phyloP scores from a whole-genome alignment of 2,329 filamentous ascomycete genomes.

The Fusarium agapanthi region DNA sequence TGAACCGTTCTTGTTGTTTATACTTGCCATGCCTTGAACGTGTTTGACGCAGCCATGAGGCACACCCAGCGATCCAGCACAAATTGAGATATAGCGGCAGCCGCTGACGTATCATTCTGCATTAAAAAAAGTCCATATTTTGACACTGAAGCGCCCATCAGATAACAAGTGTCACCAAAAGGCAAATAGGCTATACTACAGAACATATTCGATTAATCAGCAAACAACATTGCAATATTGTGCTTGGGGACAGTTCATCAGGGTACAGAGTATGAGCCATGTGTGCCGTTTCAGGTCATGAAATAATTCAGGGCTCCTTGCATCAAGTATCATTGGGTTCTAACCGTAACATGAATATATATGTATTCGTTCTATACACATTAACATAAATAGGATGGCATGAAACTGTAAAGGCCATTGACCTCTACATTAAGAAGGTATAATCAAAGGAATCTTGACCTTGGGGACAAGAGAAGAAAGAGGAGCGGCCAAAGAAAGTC shows the following conservation, averaged over 20 bases:
- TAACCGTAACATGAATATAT: background rate
- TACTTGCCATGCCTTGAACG: background rate
- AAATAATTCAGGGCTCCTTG: background rate
- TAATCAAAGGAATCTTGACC: slow-evolving; percentile 1
- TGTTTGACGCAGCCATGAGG: background rate
- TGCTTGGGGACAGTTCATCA: background rate
- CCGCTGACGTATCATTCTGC: slow-evolving; percentile 27
- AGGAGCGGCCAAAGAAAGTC: background rate
- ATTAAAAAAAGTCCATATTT: slow-evolving; percentile 1
- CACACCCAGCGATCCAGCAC: slow-evolving; percentile 11
- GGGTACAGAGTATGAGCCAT: background rate
- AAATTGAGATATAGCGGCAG: slow-evolving; percentile 5
- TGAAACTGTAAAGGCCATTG: slow-evolving; percentile 12
- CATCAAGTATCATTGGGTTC: slow-evolving; percentile 1
- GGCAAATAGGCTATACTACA: background rate
- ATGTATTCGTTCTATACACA: slow-evolving; percentile 17
- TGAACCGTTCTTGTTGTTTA: background rate
- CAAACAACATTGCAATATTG: background rate
- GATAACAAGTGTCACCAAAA: background rate
- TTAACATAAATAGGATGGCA: slow-evolving; percentile 13
- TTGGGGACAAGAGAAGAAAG: slow-evolving; percentile 8
- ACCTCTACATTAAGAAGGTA: slow-evolving; percentile 9
- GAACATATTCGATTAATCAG: background rate
- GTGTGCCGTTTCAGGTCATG: background rate
- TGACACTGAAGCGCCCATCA: background rate